phyloP scores from a whole-genome alignment of 2,329 filamentous ascomycete genomes.

The Phyllosticta citrichinensis region DNA sequence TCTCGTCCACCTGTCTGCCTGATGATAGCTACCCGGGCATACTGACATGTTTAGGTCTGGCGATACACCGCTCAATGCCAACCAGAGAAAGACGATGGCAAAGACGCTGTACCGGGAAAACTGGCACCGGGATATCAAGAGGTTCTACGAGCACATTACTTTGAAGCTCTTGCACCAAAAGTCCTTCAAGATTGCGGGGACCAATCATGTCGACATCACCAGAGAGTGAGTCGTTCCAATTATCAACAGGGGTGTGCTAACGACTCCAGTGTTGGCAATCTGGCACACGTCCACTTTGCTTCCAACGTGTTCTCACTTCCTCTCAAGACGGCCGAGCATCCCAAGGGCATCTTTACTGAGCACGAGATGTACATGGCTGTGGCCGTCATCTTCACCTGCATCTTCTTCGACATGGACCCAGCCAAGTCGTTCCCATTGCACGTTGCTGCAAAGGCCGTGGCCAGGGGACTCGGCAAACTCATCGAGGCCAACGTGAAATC shows the following conservation, averaged over 20 bases:
- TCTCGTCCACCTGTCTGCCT: too few species aligned
- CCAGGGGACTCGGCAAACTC: slow-evolving; percentile 49
- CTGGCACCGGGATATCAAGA: slow-evolving; percentile 53
- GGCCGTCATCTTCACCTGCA: slow-evolving; percentile 52
- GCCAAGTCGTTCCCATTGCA: slow-evolving; percentile 56
- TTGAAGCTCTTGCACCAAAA: slow-evolving; percentile 52
- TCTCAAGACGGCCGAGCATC: slow-evolving; percentile 42
- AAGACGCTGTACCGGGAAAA: slow-evolving; percentile 48
- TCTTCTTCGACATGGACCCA: slow-evolving; percentile 58
- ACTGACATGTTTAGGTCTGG: slow-evolving; percentile 13
- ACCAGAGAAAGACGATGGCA: slow-evolving; percentile 25
- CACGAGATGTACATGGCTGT: slow-evolving; percentile 51
- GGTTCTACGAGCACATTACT: slow-evolving; percentile 56
- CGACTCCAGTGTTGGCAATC: slow-evolving; percentile 35
- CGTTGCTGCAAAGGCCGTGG: slow-evolving; percentile 47
- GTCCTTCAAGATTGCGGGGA: slow-evolving; percentile 49
- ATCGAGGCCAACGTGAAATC: slow-evolving; percentile 58
- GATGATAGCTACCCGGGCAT: too few species aligned
- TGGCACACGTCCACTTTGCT: slow-evolving; percentile 47
- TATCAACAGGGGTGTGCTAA: background rate
- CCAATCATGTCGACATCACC: slow-evolving; percentile 56
- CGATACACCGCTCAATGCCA: slow-evolving; percentile 20
- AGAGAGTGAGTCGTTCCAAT: slow-evolving; percentile 32
- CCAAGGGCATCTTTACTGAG: slow-evolving; percentile 45
- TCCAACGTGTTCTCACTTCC: slow-evolving; percentile 46